Evolutionary conservation across 441 rosid genomes (phyloP).

Genomic region (Jatropha multifida): DNA sequence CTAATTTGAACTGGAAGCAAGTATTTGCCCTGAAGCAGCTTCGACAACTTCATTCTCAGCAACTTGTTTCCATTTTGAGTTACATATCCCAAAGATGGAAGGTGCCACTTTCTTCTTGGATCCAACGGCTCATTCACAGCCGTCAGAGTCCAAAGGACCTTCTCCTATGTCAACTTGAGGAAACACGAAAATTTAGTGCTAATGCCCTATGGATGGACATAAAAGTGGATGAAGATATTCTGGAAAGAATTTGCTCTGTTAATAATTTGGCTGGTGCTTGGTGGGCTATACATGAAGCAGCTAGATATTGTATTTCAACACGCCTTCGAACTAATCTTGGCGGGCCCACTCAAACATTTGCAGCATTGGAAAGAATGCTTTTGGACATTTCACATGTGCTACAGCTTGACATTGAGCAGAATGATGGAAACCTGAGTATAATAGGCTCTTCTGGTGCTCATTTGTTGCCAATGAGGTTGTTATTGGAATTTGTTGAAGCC

Average conservation of each 20-base stretch:
- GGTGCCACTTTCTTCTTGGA: constrained; percentile 90
- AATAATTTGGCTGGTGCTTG: constrained; percentile 91
- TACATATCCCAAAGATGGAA: constrained; percentile 97
- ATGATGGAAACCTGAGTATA: constrained; percentile 75
- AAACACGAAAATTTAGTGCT: constrained; percentile 41
- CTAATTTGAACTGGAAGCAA: constrained; percentile 88
- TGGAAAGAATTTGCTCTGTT: constrained; percentile 74
- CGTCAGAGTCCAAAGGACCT: constrained; percentile 58
- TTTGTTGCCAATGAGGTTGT: constrained; percentile 92
- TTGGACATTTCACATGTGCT: constrained; percentile 86
- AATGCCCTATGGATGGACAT: constrained; percentile 55
- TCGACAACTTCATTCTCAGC: constrained; percentile 83
- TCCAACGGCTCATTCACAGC: constrained; percentile 68
- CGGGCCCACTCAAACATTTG: constrained; percentile 98
- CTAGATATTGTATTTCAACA: constrained; percentile 81
- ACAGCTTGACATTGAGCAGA: constrained; percentile 81
- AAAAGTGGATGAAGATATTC: constrained; percentile 63
- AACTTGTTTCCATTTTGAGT: constrained; percentile 92
- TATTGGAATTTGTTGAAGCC: constrained; percentile 96
- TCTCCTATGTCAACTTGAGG: constrained; percentile 59
- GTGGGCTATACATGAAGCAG: constrained; percentile 99
- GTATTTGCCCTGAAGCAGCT: constrained; percentile 83
- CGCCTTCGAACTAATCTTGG: constrained; percentile 99
- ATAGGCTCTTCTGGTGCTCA: constrained; percentile 93
- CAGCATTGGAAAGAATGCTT: constrained; percentile 98